phyloP scores from a whole-genome alignment of 1,139 yeast species.

The Candida buenavistaensis region DNA sequence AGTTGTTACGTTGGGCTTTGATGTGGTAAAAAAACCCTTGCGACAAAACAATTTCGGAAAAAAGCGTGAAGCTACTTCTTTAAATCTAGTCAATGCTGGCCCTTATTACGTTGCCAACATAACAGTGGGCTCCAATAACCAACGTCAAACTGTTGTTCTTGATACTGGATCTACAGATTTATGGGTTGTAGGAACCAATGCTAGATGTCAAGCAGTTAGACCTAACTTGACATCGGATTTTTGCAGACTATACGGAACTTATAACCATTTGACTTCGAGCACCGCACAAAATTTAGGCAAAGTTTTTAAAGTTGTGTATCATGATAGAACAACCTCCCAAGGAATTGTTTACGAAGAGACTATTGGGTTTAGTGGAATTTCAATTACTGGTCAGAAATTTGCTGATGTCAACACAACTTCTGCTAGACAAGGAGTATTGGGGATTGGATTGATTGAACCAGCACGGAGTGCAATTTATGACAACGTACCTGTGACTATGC shows the following conservation, averaged over 20 bases:
- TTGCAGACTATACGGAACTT: conserved; percentile 7
- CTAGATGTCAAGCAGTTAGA: conserved; percentile 15
- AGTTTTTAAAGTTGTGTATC: conserved; percentile 12
- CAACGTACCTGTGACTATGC: conserved; percentile 32
- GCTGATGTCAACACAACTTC: conserved; percentile 16
- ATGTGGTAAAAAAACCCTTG: conserved; percentile 6
- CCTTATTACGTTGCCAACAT: conserved; percentile 10
- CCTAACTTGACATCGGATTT: not conserved
- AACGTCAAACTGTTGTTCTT: conserved; percentile 14
- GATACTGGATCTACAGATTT: conserved; percentile 36
- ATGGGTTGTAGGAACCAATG: conserved; percentile 27
- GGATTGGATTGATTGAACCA: conserved; percentile 19
- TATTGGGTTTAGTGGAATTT: conserved; percentile 14
- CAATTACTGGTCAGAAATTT: conserved; percentile 14
- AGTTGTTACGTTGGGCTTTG: conserved; percentile 10
- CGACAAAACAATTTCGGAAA: too few species aligned
- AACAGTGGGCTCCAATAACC: conserved; percentile 14
- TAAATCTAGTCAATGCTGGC: too few species aligned
- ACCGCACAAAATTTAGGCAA: conserved; percentile 9
- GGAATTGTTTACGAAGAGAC: conserved; percentile 57
- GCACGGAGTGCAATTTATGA: conserved; percentile 20
- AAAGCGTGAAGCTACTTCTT: too few species aligned
- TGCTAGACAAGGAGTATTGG: conserved; percentile 19
- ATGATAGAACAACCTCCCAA: conserved; percentile 31
- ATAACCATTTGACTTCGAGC: conserved; percentile 7